Percentiles rank a stretch among this genome's conserved stretches.
phyloP scores from a whole-genome alignment of 257 asterid species.

The Nemophila menziesii region DNA sequence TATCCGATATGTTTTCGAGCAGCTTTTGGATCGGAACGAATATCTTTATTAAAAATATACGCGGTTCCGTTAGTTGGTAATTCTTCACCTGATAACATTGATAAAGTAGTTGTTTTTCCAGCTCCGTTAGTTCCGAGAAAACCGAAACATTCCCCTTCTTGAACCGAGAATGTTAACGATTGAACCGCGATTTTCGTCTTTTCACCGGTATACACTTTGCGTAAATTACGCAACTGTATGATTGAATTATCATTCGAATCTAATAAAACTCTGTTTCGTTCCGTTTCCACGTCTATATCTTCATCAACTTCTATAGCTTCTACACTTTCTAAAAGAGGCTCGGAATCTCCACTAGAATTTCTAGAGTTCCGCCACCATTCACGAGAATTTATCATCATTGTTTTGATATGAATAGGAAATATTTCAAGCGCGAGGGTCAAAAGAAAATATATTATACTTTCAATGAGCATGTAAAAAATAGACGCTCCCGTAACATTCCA shows the following conservation, averaged over 20 bases:
- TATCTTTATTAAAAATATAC: slow-evolving; percentile 81
- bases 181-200: slow-evolving; percentile 74
- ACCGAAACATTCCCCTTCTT: slow-evolving; percentile 97
- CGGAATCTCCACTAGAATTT: slow-evolving; percentile 32
- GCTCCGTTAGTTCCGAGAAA: slow-evolving; percentile 97
- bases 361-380: slow-evolving; percentile 55
- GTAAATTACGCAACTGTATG: slow-evolving; percentile 65
- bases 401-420: slow-evolving; percentile 52
- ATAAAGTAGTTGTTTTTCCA: slow-evolving; percentile 91
- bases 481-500: slow-evolving; percentile 97
- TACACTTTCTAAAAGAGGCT: slow-evolving; percentile 62
- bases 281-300: slow-evolving; percentile 75
- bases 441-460: slow-evolving; percentile 70
- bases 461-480: slow-evolving; percentile 74
- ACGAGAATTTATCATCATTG: slow-evolving; percentile 21
- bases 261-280: slow-evolving; percentile 70
- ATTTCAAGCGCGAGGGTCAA: slow-evolving; percentile 65
- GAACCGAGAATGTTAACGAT: slow-evolving; percentile 83
- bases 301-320: slow-evolving; percentile 39
- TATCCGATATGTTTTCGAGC: slow-evolving; percentile 87
- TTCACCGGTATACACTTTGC: slow-evolving; percentile 85
- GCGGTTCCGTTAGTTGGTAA: slow-evolving; percentile 84
- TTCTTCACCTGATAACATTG: slow-evolving; percentile 96
- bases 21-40: slow-evolving; percentile 71
- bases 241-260: slow-evolving; percentile 64